A percentile compares a stretch with the other conserved stretches of the same genome.
phyloP scores from a whole-genome alignment of 768 basidiomycete genomes.

The Strobilomyces dryophilus region DNA sequence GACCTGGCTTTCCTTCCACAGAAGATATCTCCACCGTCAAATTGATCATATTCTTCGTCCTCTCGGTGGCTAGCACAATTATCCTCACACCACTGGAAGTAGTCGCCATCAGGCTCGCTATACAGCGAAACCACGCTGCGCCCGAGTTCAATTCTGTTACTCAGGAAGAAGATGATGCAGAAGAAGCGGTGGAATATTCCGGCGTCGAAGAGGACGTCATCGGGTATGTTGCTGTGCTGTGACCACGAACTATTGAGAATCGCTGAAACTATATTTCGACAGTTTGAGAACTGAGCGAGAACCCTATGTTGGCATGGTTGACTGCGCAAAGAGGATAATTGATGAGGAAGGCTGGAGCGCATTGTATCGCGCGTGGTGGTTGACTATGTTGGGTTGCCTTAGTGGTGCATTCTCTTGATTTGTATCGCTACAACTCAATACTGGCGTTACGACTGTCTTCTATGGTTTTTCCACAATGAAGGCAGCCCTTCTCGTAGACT shows the following conservation, averaged over 20 bases:
- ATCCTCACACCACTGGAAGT: conserved; percentile 78
- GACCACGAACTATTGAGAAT: neutral
- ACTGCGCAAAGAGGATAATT: conserved; percentile 72
- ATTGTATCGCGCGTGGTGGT: conserved; percentile 84
- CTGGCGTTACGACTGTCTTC: neutral
- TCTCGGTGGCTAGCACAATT: conserved; percentile 52
- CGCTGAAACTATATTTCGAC: conserved; percentile 3
- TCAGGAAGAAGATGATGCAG: conserved; percentile 65
- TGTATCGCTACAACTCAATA: neutral
- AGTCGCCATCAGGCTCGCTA: conserved; percentile 70
- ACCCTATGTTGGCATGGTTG: conserved; percentile 69
- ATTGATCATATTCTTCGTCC: conserved; percentile 50
- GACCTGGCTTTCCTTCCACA: conserved; percentile 29
- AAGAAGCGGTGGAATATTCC: conserved; percentile 58
- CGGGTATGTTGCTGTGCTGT: conserved; percentile 45
- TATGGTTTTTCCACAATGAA: neutral
- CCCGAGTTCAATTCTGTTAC: conserved; percentile 69
- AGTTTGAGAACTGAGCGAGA: conserved; percentile 75
- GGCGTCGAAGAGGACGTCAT: conserved; percentile 81
- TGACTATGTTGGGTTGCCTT: conserved; percentile 63
- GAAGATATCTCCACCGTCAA: conserved; percentile 47
- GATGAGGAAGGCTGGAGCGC: conserved; percentile 75
- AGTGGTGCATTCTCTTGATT: conserved; percentile 43
- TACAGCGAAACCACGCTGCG: conserved; percentile 80
- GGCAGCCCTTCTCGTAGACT: neutral